Evolutionary conservation across 2,329 filamentous ascomycete species (phyloP).

Genomic region (Ascochyta fabae): DNA sequence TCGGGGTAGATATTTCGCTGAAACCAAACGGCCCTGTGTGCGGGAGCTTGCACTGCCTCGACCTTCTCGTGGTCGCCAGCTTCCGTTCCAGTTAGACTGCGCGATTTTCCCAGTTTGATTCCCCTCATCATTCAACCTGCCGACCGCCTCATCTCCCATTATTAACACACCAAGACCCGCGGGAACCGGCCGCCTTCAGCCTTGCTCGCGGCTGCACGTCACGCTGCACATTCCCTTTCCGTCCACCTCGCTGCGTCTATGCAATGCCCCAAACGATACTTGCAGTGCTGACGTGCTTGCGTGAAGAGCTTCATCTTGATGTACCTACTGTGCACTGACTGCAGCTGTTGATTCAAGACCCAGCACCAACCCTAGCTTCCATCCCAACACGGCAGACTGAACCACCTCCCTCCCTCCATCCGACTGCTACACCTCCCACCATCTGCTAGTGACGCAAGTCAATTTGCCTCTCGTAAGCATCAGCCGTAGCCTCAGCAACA

Average conservation of each 20-base stretch:
- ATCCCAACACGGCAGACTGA: not conserved
- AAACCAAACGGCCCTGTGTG: constrained; percentile 16
- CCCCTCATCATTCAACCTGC: constrained; percentile 17
- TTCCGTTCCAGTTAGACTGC: constrained; percentile 19
- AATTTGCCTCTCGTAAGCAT: not conserved
- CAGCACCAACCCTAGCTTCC: constrained; percentile 8
- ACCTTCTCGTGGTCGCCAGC: constrained; percentile 17
- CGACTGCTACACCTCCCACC: not conserved
- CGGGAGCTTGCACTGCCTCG: constrained; percentile 21
- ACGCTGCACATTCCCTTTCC: not conserved
- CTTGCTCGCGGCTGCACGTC: not conserved
- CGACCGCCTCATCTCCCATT: constrained; percentile 16
- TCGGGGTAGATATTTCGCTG: constrained; percentile 16
- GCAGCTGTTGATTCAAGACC: constrained; percentile 4
- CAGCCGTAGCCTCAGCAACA: not conserved
- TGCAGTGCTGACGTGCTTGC: constrained; percentile 1
- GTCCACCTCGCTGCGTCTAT: not conserved
- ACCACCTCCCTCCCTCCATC: constrained; percentile 1
- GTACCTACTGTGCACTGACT: not conserved
- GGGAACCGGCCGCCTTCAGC: constrained; percentile 13
- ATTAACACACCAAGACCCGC: constrained; percentile 7
- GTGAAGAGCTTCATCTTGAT: too few relatives aligned
- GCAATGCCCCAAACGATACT: constrained; percentile 1
- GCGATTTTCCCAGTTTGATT: constrained; percentile 17
- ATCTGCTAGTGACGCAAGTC: constrained; percentile 6